phyloP scores from a whole-genome alignment of 108 stramenopile genomes.

The Schizochytrium sp. region DNA sequence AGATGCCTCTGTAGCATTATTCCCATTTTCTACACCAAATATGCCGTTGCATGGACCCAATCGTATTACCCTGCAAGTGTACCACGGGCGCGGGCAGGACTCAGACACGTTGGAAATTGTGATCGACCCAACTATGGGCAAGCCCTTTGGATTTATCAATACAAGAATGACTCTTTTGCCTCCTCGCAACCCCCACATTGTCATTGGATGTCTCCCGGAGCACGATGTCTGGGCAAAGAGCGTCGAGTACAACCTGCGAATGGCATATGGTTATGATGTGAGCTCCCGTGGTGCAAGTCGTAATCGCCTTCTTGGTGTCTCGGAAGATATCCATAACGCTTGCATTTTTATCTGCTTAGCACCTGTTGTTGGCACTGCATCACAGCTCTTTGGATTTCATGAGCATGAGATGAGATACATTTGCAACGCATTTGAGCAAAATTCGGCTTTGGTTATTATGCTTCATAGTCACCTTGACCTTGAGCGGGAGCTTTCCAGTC shows the following conservation, averaged over 20 bases:
- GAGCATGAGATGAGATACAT: not conserved
- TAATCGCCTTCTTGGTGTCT: not conserved
- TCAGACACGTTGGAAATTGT: not conserved
- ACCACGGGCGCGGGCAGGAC: not conserved
- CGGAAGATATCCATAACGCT: not conserved
- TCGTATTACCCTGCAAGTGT: not conserved
- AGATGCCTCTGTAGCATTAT: conserved; percentile 3
- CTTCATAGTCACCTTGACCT: conserved; percentile 14
- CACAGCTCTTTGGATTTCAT: not conserved
- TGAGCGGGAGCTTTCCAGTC: not conserved
- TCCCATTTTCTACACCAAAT: not conserved
- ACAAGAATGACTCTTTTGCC: not conserved
- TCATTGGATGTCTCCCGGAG: not conserved
- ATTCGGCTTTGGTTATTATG: not conserved
- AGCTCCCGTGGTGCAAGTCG: not conserved
- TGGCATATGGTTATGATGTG: not conserved
- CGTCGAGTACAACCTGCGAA: not conserved
- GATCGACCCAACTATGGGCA: not conserved
- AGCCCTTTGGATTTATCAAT: not conserved
- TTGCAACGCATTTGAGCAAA: not conserved
- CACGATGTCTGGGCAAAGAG: conserved; percentile 3
- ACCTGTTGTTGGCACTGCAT: not conserved
- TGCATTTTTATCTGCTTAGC: not conserved
- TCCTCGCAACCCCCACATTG: not conserved
- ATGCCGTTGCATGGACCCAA: not conserved